These are phyloP conservation scores for Acacia confusa DNA, from an alignment of 306 rosid species.

Conservation along the genomic window DNA sequence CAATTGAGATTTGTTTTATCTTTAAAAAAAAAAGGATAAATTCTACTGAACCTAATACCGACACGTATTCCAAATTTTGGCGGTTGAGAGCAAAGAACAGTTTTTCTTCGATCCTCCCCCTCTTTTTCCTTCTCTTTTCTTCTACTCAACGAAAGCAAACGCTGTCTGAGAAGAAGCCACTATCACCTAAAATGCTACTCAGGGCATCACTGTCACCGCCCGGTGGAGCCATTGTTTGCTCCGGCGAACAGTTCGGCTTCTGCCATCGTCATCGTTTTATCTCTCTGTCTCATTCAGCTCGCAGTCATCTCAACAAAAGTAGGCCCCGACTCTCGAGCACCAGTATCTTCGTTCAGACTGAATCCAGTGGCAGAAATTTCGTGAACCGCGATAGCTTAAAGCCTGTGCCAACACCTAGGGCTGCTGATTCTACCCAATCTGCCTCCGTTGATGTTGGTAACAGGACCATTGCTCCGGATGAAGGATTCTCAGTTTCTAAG, in stretches of 20 bases:
- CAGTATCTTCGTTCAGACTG: neutral
- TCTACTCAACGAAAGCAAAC: neutral
- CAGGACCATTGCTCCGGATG: constrained; percentile 54
- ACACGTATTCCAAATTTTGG: constrained; percentile 41
- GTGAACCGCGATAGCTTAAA: neutral
- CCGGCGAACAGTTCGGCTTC: constrained; percentile 29
- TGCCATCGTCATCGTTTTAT: constrained; percentile 2
- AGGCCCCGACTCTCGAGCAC: neutral
- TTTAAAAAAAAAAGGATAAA: neutral
- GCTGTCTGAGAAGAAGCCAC: neutral
- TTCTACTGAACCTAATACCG: neutral
- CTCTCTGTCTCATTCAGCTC: constrained; percentile 31
- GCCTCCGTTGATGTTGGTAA: constrained; percentile 39
- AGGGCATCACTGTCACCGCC: constrained; percentile 25
- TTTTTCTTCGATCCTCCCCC: neutral
- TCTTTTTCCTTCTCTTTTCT: neutral
- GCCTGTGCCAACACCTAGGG: constrained; percentile 37
- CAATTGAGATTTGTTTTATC: neutral
- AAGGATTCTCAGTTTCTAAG: constrained; percentile 72
- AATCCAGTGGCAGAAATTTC: constrained; percentile 20
- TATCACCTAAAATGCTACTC: neutral
- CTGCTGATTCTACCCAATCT: constrained; percentile 73
- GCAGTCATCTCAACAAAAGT: constrained; percentile 26
- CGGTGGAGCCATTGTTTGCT: constrained; percentile 22
- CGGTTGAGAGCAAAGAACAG: constrained; percentile 42